Percentiles rank a stretch among this genome's conserved stretches.
Conservation (phyloP, 352 stramenopile species). For the Thraustotheca clavata region DNA sequence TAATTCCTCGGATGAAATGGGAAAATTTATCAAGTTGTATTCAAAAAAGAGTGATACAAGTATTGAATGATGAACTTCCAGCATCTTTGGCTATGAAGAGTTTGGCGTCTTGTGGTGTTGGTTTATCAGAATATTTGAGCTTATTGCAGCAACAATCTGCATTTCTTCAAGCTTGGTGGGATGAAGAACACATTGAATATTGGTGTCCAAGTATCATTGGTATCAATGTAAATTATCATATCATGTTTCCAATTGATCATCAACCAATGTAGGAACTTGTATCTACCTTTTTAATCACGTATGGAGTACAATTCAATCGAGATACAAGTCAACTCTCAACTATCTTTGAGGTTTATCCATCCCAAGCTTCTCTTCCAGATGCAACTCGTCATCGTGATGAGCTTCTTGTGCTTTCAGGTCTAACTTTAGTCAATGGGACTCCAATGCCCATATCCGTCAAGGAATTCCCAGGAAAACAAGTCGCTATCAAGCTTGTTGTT, state of each 20-base stretch:
- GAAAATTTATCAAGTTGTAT: too few relatives aligned
- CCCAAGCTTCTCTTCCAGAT: not conserved
- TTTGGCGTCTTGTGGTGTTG: not conserved
- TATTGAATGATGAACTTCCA: conserved; percentile 3
- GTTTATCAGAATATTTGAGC: not conserved
- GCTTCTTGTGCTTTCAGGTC: conserved; percentile 7
- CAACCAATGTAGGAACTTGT: conserved; percentile 5
- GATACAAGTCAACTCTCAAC: not conserved
- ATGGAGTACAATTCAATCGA: not conserved
- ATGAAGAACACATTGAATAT: conserved; percentile 13
- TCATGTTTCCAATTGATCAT: not conserved
- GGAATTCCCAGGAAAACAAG: not conserved
- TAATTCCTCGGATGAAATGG: too few relatives aligned
- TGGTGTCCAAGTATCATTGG: conserved; percentile 3
- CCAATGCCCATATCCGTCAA: not conserved
- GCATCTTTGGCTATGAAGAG: not conserved
- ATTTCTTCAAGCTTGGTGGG: conserved; percentile 15
- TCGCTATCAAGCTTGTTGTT: not conserved
- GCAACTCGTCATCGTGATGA: not conserved
- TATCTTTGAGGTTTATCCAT: not conserved
- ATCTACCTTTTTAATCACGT: not conserved
- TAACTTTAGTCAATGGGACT: conserved; percentile 5
- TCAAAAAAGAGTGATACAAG: not conserved
- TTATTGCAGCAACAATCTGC: not conserved
- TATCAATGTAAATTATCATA: not conserved